These are phyloP conservation scores for Diversispora epigaea DNA, from an alignment of 192 early-diverging fungal species.

Conservation along the genomic window DNA sequence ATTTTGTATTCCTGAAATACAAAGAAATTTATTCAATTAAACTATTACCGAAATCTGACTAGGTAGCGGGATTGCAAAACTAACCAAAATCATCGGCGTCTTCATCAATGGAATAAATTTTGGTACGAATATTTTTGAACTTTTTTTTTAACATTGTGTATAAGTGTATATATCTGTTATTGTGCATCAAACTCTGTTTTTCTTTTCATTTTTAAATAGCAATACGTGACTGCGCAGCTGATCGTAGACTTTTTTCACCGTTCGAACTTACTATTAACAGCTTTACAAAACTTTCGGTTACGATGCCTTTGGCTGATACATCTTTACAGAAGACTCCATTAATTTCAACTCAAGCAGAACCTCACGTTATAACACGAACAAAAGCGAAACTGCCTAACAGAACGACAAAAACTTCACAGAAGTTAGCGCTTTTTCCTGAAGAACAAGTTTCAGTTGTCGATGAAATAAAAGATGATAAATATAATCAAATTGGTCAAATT, in stretches of 20 bases:
- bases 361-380: neutral
- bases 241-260: no score
- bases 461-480: conserved; percentile 58
- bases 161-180: no score
- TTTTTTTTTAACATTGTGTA: conserved; percentile 5
- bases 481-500: conserved; percentile 72
- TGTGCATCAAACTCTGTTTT: no score
- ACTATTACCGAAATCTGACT: neutral
- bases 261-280: no score
- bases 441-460: conserved; percentile 58
- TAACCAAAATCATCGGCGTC: neutral
- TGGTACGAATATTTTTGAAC: neutral
- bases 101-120: neutral
- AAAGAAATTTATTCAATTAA: neutral
- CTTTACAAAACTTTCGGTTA: neutral
- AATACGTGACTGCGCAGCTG: no score
- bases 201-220: no score
- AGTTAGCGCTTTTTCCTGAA: conserved; percentile 86
- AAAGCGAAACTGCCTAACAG: conserved; percentile 52
- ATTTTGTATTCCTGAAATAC: neutral
- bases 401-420: conserved; percentile 92
- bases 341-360: conserved; percentile 11
- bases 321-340: neutral
- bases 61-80: neutral
- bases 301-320: neutral